A percentile compares a stretch with the other conserved stretches of the same genome.
These are phyloP conservation scores for Warburgia ugandensis DNA, from an alignment of 164 flowering plant genomes.

Conservation along the genomic window DNA sequence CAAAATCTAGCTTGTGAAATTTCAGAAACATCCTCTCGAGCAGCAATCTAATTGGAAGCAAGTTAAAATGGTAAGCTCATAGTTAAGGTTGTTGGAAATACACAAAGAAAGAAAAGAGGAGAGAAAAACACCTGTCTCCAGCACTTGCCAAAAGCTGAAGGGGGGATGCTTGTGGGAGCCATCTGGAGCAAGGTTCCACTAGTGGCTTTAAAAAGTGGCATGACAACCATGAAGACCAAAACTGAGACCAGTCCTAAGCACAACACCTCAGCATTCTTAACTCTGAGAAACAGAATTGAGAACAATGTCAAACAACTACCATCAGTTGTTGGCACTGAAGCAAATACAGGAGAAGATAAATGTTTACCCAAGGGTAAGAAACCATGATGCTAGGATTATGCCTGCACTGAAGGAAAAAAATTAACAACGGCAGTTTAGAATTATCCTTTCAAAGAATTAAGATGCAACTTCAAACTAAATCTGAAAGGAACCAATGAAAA, in stretches of 20 bases:
- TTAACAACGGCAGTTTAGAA: conserved; percentile 16
- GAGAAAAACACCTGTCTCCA: conserved; percentile 58
- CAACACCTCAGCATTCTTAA: conserved; percentile 86
- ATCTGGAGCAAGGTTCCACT: conserved; percentile 83
- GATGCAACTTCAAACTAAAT: neutral
- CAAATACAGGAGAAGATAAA: neutral
- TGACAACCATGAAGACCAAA: conserved; percentile 73
- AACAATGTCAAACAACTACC: neutral
- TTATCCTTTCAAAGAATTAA: neutral
- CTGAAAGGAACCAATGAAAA: neutral
- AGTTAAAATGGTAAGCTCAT: too few relatives aligned
- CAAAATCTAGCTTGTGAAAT: conserved; percentile 83
- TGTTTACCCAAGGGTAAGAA: conserved; percentile 77
- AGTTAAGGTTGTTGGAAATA: too few relatives aligned
- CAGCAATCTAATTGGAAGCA: conserved; percentile 60
- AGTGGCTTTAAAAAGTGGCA: conserved; percentile 77
- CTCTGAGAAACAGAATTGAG: conserved; percentile 33
- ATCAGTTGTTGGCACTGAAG: neutral
- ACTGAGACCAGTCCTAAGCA: conserved; percentile 88
- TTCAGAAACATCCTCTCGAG: conserved; percentile 68
- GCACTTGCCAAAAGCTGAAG: conserved; percentile 83
- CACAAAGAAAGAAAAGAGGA: neutral
- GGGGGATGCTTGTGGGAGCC: conserved; percentile 74
- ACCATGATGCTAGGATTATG: conserved; percentile 88
- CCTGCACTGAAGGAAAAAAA: conserved; percentile 79